Base-by-base conservation (phyloP, 1,139 yeast species). In the Nadsonia starkeyi-henricii region DNA sequence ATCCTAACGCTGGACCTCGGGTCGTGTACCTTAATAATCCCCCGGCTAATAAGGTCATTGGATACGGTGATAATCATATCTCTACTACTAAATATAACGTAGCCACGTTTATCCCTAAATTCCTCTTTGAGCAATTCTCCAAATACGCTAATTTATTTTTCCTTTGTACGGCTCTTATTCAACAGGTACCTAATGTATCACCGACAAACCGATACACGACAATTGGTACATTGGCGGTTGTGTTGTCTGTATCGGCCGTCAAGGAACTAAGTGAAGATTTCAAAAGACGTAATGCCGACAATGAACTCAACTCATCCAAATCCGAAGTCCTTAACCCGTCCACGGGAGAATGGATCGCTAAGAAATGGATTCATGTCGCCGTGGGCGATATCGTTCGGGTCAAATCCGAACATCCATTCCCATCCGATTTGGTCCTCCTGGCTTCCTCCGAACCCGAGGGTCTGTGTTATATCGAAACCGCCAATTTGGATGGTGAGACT, bases 391-490 rank as follows among this genome's bases (percentile, higher is more conserved):
- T 91, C 15, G 86, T 93, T 2, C 77, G 78, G 52, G 91, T 93
- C 1, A 75, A 73, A 50, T 85, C 88, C 41, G 97, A 88, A 60
- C 95, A 89, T 54, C 83, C 96, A 0, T 78, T 93, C 54, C 99
- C 99, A 0, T 98, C 98, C 0, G 99, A 93, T 68, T 61, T 93
- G 51, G 72, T 91, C 15, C 66, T 93, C 20, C 62, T 93, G 44
- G 80, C 94, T 37, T 86, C 96, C 0, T 89, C 97, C 0, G 99
- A 93, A 63, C 98, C 99, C 0, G 97, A 91, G 66, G 99, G 98
- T 4, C 71, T 93, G 53, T 93, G 98, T 62, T 93, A 93, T 59
- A 86, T 91, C 51, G 99, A 93, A 66, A 93, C 99, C 1, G 95
- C 98, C 1, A 93, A 93, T 60, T 71, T 93, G 55, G 99, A 93